Evolutionary conservation across 2,329 filamentous ascomycete genomes (phyloP).

Genomic region (Alternaria infectoria): DNA sequence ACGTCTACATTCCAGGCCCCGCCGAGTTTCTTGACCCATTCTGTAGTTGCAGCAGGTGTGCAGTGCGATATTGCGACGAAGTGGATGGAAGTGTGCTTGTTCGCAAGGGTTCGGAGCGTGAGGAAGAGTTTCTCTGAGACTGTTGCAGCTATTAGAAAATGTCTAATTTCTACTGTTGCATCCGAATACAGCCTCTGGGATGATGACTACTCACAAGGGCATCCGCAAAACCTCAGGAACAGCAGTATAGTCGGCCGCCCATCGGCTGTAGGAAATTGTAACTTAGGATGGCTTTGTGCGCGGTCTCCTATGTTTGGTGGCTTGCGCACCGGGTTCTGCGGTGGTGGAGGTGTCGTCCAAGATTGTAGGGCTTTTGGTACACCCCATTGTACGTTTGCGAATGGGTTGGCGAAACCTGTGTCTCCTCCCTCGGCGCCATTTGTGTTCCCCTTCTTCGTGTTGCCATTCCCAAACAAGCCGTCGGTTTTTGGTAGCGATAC

Average conservation of each 20-base stretch:
- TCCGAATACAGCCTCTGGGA: background rate
- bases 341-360: constrained; percentile 42
- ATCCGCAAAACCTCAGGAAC: constrained; percentile 44
- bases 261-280: constrained; percentile 40
- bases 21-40: constrained; percentile 65
- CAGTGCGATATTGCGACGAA: constrained; percentile 68
- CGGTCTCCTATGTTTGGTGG: constrained; percentile 34
- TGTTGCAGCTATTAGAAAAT: constrained; percentile 14
- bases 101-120: constrained; percentile 61
- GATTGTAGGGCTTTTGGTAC: constrained; percentile 41
- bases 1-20: constrained; percentile 64
- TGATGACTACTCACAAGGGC: constrained; percentile 37
- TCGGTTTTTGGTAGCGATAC: constrained; percentile 52
- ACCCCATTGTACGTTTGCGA: constrained; percentile 46
- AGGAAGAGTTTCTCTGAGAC: constrained; percentile 60
- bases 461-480: constrained; percentile 31
- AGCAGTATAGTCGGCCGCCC: constrained; percentile 39
- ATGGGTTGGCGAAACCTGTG: constrained; percentile 40
- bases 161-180: background rate
- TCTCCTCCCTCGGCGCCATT: constrained; percentile 21
- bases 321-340: constrained; percentile 33
- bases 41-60: constrained; percentile 61
- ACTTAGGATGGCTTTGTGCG: constrained; percentile 37
- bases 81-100: constrained; percentile 58
- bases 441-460: constrained; percentile 31